Evolutionary conservation across 73 alveolate species (phyloP).

Genomic region (Paramecium caudatum): DNA sequence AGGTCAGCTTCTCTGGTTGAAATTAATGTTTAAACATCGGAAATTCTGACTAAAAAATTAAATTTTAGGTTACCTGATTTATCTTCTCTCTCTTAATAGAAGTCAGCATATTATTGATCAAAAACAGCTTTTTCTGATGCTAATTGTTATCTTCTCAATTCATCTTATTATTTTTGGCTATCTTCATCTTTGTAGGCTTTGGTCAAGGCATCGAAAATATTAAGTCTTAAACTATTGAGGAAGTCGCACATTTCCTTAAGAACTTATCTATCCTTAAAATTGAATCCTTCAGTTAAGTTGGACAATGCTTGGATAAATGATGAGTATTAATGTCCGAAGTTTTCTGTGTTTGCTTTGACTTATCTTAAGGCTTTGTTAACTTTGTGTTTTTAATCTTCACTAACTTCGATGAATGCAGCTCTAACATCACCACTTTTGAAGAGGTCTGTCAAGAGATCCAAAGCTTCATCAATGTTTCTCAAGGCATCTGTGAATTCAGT

Average conservation of each 20-base stretch:
- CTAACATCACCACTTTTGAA: conserved; percentile 66
- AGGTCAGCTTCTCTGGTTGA: conserved; percentile 54
- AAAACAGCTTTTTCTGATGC: conserved; percentile 41
- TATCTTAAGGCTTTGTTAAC: conserved; percentile 57
- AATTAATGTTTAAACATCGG: conserved; percentile 58
- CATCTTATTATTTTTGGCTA: conserved; percentile 38
- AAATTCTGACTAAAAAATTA: neutral
- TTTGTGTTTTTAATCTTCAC: conserved; percentile 39
- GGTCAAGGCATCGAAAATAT: conserved; percentile 51
- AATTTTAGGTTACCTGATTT: conserved; percentile 28
- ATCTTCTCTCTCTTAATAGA: conserved; percentile 67
- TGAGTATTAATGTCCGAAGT: conserved; percentile 50
- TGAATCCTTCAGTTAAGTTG: conserved; percentile 62
- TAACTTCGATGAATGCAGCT: conserved; percentile 63
- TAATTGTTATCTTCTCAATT: conserved; percentile 16
- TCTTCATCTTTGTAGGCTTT: conserved; percentile 68
- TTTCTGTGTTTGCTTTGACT: conserved; percentile 55
- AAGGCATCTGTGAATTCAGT: conserved; percentile 67
- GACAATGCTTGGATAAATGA: conserved; percentile 58
- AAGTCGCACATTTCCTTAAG: conserved; percentile 61
- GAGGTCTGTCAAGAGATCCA: conserved; percentile 15
- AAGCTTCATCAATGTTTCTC: conserved; percentile 64
- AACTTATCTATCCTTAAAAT: conserved; percentile 64
- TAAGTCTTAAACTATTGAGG: conserved; percentile 55
- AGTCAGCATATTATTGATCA: conserved; percentile 56